These are phyloP conservation scores for Russula vinacea DNA, from an alignment of 768 basidiomycete genomes.

Conservation along the genomic window DNA sequence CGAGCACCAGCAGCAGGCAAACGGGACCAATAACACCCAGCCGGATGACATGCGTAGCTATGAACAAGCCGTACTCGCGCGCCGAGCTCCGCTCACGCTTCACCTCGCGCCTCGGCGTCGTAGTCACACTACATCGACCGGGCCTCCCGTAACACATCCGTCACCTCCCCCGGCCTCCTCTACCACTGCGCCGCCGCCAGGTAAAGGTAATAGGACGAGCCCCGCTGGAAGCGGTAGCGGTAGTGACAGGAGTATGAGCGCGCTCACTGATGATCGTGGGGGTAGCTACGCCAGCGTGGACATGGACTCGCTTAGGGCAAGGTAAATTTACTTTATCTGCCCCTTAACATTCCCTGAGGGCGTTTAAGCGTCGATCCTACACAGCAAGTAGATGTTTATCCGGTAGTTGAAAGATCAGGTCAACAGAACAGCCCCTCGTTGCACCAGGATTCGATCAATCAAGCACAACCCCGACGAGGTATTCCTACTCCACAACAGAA, in stretches of 20 bases:
- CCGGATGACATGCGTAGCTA: slow-evolving; percentile 68
- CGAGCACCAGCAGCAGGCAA: slow-evolving; percentile 5
- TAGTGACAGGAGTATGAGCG: slow-evolving; percentile 11
- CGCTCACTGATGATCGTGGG: slow-evolving; percentile 17
- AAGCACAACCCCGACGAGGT: slow-evolving; percentile 7
- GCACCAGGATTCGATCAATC: slow-evolving; percentile 11
- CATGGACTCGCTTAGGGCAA: not conserved
- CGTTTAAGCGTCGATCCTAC: slow-evolving; percentile 13
- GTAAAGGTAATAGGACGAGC: slow-evolving; percentile 25
- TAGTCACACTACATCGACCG: slow-evolving; percentile 27
- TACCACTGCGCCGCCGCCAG: not conserved
- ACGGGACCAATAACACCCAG: slow-evolving; percentile 1
- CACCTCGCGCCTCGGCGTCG: slow-evolving; percentile 49
- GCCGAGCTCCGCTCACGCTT: slow-evolving; percentile 57
- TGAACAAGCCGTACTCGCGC: slow-evolving; percentile 70
- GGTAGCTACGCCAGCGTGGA: not conserved
- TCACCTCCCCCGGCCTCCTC: not conserved
- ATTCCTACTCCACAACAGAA: slow-evolving; percentile 23
- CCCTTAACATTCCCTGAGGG: not conserved
- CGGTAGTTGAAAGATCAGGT: slow-evolving; percentile 12
- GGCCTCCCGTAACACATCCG: not conserved
- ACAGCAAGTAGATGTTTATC: slow-evolving; percentile 18
- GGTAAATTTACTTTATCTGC: not conserved
- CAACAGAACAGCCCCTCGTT: slow-evolving; percentile 21
- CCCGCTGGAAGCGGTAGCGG: slow-evolving; percentile 30